phyloP scores from a whole-genome alignment of 371 early-diverging fungal species.

The Haplosporangium sp. region DNA sequence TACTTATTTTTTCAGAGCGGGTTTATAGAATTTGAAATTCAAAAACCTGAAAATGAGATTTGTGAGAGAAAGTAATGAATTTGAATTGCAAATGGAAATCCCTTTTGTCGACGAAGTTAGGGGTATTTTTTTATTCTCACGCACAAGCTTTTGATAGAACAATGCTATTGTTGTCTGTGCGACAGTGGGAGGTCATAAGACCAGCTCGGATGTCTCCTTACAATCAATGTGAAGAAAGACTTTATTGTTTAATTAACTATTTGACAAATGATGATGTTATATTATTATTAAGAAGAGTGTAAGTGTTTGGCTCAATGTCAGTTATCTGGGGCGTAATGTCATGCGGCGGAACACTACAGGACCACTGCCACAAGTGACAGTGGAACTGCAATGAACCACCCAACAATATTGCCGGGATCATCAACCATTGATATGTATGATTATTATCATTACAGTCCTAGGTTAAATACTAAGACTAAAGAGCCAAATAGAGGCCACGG shows the following conservation, averaged over 20 bases:
- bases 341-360: conserved; percentile 16
- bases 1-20: neutral
- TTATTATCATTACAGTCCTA: conserved; percentile 58
- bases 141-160: neutral
- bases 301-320: conserved; percentile 41
- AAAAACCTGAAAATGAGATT: neutral
- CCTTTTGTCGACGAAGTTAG: neutral
- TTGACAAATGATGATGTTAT: too few relatives aligned
- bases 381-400: conserved; percentile 26
- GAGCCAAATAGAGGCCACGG: conserved; percentile 44
- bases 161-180: neutral
- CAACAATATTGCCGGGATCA: conserved; percentile 49
- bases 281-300: neutral
- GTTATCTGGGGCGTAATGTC: conserved; percentile 54
- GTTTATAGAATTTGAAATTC: neutral
- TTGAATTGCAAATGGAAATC: neutral
- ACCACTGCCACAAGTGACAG: conserved; percentile 11
- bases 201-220: neutral
- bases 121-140: neutral
- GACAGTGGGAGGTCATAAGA: neutral
- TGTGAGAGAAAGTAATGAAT: conserved; percentile 10
- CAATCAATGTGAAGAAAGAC: neutral
- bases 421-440: conserved; percentile 59
- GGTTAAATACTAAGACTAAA: conserved; percentile 57
- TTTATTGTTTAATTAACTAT: too few relatives aligned